Evolutionary conservation across 2,329 filamentous ascomycete species (phyloP), one percentile per base, ranked within the genome.

Genomic region (Periconia digitata): DNA sequence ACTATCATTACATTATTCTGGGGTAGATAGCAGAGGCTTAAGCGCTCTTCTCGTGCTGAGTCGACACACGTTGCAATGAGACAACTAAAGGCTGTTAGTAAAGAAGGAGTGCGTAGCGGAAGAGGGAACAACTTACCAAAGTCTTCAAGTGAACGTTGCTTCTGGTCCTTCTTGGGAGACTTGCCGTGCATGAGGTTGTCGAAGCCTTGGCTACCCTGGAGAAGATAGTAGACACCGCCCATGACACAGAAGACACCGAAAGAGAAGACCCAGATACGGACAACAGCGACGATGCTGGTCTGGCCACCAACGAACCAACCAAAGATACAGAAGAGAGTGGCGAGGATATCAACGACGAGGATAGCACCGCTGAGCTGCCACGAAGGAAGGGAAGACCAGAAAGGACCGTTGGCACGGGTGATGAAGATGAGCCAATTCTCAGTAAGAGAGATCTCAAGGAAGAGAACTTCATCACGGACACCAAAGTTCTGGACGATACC

Each of bases 391-490:
- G 88, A 92, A 3, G 88, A 91, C 90, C 90, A 95, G 82, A 95
- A 92, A 46, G 90, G 89, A 66, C 90, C 90, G 74, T 92, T 92
- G 75, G 90, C 87, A 80, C 91, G 90, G 57, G 90, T 95, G 76
- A 95, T 92, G 79, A 96, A 95, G 75, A 96, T 96, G 44, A 95
- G 82, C 90, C 91, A 95, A 78, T 95, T 96, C 81, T 95, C 89
- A 51, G 90, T 92, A 46, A 95, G 83, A 12, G 89, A 90, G 72
- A 95, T 89, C 76, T 95, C 84, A 32, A 96, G 85, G 83, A 95
- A 95, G 65, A 96, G 75, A 49, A 95, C 85, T 62, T 85, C 84
- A 61, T 95, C 89, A 46, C 89, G 77, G 69, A 86, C 82, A 81
- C 90, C 90, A 63, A 87, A 89, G 77, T 94, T 92, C 80, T 95